Evolutionary conservation across 164 flowering plant species (phyloP).

Genomic region (Kingdonia uniflora): DNA sequence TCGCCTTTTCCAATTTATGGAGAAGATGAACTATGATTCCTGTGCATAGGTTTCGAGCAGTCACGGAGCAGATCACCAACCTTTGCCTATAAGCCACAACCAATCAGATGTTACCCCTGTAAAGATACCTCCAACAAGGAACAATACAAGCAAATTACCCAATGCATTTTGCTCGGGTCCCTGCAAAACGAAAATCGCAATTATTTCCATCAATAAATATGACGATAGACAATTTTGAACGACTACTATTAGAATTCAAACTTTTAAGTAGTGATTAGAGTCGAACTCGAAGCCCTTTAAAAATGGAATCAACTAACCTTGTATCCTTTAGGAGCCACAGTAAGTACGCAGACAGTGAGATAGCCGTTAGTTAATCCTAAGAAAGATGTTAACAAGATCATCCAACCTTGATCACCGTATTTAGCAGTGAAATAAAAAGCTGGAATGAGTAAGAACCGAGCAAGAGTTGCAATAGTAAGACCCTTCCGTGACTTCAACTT

Average conservation of each 20-base stretch:
- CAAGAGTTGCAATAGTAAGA: constrained; percentile 15
- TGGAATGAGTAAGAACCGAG: constrained; percentile 31
- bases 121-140: constrained; percentile 28
- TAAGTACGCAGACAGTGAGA: constrained; percentile 38
- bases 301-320: constrained; percentile 24
- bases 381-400: constrained; percentile 29
- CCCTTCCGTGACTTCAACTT: constrained; percentile 28
- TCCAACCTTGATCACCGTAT: constrained; percentile 42
- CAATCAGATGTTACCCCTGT: constrained; percentile 30
- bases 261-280: no score
- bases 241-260: no score
- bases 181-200: constrained; percentile 14
- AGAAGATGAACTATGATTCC: no score
- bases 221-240: no score
- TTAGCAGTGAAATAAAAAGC: constrained; percentile 46
- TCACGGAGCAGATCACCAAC: constrained; percentile 8
- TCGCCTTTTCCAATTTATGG: no score
- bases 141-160: constrained; percentile 34
- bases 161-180: constrained; percentile 43
- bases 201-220: not conserved
- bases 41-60: no score
- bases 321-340: constrained; percentile 37
- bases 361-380: constrained; percentile 37
- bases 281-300: no score
- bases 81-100: constrained; percentile 38